phyloP scores from a whole-genome alignment of 2,329 filamentous ascomycete species.

The Colletotrichum sp. region DNA sequence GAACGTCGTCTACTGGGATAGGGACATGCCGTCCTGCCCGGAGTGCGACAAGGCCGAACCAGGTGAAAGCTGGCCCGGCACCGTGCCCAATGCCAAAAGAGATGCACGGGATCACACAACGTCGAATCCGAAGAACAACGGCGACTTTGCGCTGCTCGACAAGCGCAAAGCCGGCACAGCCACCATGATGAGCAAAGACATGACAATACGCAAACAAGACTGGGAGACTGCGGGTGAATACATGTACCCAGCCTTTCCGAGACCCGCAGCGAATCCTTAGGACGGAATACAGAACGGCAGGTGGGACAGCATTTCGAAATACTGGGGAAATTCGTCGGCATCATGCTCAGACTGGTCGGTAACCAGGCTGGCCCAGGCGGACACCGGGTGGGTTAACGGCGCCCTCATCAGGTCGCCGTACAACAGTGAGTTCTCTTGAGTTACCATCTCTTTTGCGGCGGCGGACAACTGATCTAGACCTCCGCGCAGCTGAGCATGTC shows the following conservation, averaged over 20 bases:
- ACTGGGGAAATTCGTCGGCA: neutral
- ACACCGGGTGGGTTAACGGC: neutral
- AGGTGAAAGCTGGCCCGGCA: neutral
- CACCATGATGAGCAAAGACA: neutral
- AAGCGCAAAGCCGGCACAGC: neutral
- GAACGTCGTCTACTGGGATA: neutral
- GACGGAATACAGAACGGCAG: neutral
- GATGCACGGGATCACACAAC: neutral
- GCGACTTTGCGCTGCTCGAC: neutral
- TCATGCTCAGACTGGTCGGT: neutral
- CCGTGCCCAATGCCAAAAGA: neutral
- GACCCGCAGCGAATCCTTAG: neutral
- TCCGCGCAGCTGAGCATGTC: neutral
- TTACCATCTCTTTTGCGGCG: neutral
- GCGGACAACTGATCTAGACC: neutral
- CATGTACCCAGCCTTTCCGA: neutral
- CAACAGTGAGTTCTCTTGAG: neutral
- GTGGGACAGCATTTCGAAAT: neutral
- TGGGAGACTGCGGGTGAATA: neutral
- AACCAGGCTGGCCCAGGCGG: neutral
- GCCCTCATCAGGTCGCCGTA: neutral
- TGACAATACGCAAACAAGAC: neutral
- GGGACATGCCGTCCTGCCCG: neutral
- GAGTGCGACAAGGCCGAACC: neutral
- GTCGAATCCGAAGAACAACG: neutral